These are phyloP conservation scores for Saccharomyces pastorianus DNA, from an alignment of 1,139 yeast species.

Conservation along the genomic window DNA sequence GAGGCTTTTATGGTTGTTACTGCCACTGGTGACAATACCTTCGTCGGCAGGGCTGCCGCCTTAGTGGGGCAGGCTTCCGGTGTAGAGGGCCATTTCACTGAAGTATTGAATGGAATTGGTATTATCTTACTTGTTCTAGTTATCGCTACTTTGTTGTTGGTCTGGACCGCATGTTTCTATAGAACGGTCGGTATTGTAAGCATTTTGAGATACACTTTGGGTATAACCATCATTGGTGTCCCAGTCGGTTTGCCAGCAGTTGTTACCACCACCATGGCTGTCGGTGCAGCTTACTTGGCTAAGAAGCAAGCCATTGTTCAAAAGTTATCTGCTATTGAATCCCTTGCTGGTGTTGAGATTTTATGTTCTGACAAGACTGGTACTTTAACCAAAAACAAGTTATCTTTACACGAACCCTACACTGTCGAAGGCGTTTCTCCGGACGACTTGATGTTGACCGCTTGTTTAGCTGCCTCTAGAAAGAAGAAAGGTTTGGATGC, in stretches of 20 bases:
- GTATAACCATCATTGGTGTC: conserved; percentile 97
- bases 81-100: conserved; percentile 95
- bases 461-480: conserved; percentile 97
- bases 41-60: conserved; percentile 95
- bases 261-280: conserved; percentile 99
- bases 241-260: conserved; percentile 99
- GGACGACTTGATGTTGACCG: conserved; percentile 95
- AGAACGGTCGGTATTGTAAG: conserved; percentile 82
- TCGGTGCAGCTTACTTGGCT: conserved; percentile 99
- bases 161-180: conserved; percentile 95
- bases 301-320: conserved; percentile 98
- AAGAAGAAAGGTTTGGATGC: conserved; percentile 99
- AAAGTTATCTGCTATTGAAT: conserved; percentile 95
- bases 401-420: conserved; percentile 96
- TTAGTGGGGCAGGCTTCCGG: conserved; percentile 91
- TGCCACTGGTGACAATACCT: conserved; percentile 90
- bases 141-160: conserved; percentile 76
- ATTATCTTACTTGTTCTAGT: conserved; percentile 84
- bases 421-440: conserved; percentile 98
- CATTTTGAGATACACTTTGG: conserved; percentile 89
- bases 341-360: conserved; percentile 98
- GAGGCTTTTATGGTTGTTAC: conserved; percentile 93
- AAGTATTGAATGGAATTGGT: conserved; percentile 97
- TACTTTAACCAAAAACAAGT: conserved; percentile 96
- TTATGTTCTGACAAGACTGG: conserved; percentile 99